Conservation (phyloP, 345 rosid genomes). For the Eucalyptus polyanthemos region DNA sequence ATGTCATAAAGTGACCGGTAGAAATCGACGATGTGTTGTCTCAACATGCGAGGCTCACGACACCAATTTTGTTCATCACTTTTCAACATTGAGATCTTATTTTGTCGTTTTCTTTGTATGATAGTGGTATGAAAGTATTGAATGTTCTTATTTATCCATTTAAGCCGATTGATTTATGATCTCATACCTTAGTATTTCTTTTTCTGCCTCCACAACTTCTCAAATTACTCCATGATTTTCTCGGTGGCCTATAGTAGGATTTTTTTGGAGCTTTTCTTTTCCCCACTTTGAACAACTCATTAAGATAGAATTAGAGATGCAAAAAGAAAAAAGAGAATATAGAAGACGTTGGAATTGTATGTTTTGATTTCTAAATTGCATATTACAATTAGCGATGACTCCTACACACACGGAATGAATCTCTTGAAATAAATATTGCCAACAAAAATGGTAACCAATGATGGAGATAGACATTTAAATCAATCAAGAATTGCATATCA, state of each 20-base stretch:
- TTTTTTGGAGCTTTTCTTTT: not conserved
- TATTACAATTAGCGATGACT: too few relatives aligned
- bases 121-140: not conserved
- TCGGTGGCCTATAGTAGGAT: not conserved
- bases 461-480: too few relatives aligned
- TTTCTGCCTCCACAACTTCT: not conserved
- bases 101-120: not conserved
- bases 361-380: too few relatives aligned
- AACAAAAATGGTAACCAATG: too few relatives aligned
- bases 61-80: not conserved
- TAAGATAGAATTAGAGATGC: too few relatives aligned
- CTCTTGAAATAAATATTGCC: too few relatives aligned
- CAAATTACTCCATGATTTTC: not conserved
- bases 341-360: too few relatives aligned
- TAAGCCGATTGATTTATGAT: not conserved
- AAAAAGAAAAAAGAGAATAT: too few relatives aligned
- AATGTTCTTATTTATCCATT: not conserved
- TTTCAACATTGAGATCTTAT: not conserved
- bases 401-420: too few relatives aligned
- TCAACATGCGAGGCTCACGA: not conserved
- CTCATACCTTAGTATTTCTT: not conserved
- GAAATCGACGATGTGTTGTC: not conserved
- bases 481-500: too few relatives aligned
- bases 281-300: not conserved
- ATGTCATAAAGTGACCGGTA: not conserved